Percentiles rank a stretch among this genome's conserved stretches.
Evolutionary conservation across 306 rosid species (phyloP).

Genomic region (Quercus glauca): DNA sequence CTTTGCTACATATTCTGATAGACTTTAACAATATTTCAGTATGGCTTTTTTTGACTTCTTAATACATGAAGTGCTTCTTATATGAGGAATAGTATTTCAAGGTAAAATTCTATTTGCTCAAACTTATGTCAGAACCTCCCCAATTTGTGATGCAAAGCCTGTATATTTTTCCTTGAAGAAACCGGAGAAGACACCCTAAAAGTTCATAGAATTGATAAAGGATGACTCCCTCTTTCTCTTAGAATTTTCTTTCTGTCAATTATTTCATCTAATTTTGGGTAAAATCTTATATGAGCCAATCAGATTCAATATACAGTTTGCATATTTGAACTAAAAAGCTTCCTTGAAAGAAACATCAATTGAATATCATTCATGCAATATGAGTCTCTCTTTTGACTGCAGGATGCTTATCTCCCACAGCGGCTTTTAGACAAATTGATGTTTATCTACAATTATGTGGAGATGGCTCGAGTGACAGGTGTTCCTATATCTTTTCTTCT

Average conservation of each 20-base stretch:
- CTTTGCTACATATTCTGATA: background rate
- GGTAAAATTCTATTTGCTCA: background rate
- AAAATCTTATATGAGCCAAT: background rate
- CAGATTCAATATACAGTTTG: background rate
- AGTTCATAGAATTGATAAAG: background rate
- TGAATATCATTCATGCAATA: background rate
- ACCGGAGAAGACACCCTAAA: background rate
- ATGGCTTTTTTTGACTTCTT: background rate
- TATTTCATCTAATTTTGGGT: background rate
- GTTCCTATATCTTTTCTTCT: conserved; percentile 96
- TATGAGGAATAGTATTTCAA: background rate
- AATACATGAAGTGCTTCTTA: background rate
- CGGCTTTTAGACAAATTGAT: conserved; percentile 93
- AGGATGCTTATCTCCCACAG: conserved; percentile 99
- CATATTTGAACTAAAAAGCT: background rate
- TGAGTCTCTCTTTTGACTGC: conserved; percentile 23
- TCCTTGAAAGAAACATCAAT: background rate
- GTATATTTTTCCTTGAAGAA: background rate
- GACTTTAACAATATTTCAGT: background rate
- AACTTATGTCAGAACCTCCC: background rate
- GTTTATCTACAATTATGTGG: conserved; percentile 95
- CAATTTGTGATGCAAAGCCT: background rate
- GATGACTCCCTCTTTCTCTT: background rate
- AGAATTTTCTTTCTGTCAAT: background rate
- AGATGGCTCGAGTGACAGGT: conserved; percentile 99